Conservation (phyloP, 495 filamentous ascomycete genomes). For the Choiromyces venosus region DNA sequence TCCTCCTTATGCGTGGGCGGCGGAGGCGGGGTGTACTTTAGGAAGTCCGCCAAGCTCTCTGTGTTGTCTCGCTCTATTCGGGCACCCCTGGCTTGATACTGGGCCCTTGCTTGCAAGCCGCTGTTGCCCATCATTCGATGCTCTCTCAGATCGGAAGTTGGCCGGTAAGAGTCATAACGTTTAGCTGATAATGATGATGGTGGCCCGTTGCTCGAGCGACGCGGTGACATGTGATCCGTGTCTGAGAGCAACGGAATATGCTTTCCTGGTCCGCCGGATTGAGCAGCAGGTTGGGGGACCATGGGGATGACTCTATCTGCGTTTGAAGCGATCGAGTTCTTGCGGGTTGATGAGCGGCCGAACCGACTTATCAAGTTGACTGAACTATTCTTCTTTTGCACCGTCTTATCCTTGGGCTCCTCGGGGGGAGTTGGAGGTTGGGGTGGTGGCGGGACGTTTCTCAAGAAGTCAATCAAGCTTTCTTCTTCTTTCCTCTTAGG, state of each 20-base stretch:
- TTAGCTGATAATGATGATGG: not conserved
- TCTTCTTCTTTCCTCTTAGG: constrained; percentile 53
- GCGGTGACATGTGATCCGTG: not conserved
- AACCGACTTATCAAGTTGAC: constrained; percentile 61
- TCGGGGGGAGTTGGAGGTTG: constrained; percentile 49
- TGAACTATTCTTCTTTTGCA: constrained; percentile 58
- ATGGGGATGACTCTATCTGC: constrained; percentile 18
- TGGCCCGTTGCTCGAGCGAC: not conserved
- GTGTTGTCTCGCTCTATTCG: constrained; percentile 23
- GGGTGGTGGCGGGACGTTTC: constrained; percentile 69
- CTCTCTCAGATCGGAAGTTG: not conserved
- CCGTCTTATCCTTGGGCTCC: constrained; percentile 36
- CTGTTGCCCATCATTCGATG: constrained; percentile 12
- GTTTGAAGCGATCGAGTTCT: constrained; percentile 40
- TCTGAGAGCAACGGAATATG: not conserved
- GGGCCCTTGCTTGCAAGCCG: constrained; percentile 16
- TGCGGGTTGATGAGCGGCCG: constrained; percentile 45
- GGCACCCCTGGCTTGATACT: constrained; percentile 25
- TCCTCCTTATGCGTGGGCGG: not conserved
- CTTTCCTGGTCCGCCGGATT: not conserved
- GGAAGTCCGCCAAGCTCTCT: constrained; percentile 32
- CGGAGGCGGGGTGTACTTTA: constrained; percentile 36
- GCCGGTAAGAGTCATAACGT: not conserved
- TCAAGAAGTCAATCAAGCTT: constrained; percentile 73
- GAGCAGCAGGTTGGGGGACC: not conserved